Percentiles rank a stretch among this genome's conserved stretches.
Evolutionary conservation across 2,329 filamentous ascomycete species (phyloP).

Genomic region (Myriosclerotinia curreyana): DNA sequence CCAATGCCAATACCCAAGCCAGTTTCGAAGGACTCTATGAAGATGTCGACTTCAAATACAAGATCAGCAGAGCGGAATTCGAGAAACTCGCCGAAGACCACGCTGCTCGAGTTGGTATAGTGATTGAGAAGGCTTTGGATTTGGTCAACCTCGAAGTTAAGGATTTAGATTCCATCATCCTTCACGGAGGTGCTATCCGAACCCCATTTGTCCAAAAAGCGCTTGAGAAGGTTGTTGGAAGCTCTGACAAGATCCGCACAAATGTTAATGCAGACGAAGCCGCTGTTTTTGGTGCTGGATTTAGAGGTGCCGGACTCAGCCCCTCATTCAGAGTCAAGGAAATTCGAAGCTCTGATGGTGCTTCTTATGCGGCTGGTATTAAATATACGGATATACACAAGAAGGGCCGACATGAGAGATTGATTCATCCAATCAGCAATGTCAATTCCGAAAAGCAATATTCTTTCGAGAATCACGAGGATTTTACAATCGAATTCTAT

Average conservation of each 20-base stretch:
- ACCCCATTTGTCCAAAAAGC: constrained; percentile 93
- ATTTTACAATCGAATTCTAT: constrained; percentile 77
- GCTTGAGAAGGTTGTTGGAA: constrained; percentile 72
- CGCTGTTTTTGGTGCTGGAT: constrained; percentile 91
- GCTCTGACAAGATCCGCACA: constrained; percentile 74
- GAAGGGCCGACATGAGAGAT: constrained; percentile 72
- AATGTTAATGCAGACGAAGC: constrained; percentile 98
- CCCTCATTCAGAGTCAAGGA: constrained; percentile 98
- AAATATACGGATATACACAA: constrained; percentile 68
- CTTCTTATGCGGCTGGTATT: constrained; percentile 70
- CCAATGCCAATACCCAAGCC: constrained; percentile 76
- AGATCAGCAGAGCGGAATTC: constrained; percentile 75
- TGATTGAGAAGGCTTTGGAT: constrained; percentile 71
- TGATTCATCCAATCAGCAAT: constrained; percentile 76
- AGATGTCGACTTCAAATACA: constrained; percentile 91
- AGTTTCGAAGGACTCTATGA: constrained; percentile 89
- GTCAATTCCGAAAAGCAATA: constrained; percentile 80
- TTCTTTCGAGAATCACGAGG: constrained; percentile 75
- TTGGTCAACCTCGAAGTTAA: constrained; percentile 67
- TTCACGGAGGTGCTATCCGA: constrained; percentile 85
- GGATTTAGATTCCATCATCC: constrained; percentile 85
- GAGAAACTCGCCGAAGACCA: constrained; percentile 72
- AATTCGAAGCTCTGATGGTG: constrained; percentile 76
- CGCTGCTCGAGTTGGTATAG: constrained; percentile 63
- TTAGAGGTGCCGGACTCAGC: constrained; percentile 88